Conservation (phyloP, 2,329 filamentous ascomycete genomes). For the Arthroderma sp. region DNA sequence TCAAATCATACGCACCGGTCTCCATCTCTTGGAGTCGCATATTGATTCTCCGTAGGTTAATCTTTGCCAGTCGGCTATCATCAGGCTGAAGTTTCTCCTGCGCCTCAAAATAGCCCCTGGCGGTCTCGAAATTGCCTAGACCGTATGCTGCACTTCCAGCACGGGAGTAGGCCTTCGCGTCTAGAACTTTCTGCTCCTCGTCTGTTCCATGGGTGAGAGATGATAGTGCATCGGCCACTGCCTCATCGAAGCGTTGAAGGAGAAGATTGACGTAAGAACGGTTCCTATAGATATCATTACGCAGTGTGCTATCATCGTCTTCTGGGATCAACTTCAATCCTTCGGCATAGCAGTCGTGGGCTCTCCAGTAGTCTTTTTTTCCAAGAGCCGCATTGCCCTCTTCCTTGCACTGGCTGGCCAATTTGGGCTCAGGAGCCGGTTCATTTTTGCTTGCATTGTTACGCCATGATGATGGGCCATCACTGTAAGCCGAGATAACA, state of each 20-base stretch:
- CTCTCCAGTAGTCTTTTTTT: neutral
- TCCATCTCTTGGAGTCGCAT: slow-evolving; percentile 16
- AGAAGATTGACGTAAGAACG: slow-evolving; percentile 3
- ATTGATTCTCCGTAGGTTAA: slow-evolving; percentile 22
- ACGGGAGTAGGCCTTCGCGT: slow-evolving; percentile 1
- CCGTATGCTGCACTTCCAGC: neutral
- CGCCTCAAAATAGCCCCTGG: neutral
- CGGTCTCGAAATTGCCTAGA: neutral
- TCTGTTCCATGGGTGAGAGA: neutral
- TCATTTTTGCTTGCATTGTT: neutral
- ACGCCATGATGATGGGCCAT: neutral
- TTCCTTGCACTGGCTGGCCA: neutral
- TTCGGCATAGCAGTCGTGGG: neutral
- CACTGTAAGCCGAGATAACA: slow-evolving; percentile 17
- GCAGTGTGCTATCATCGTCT: neutral
- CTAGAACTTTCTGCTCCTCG: neutral
- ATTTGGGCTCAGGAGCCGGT: neutral
- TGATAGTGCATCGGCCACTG: neutral
- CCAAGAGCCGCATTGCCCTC: neutral
- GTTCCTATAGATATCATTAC: neutral
- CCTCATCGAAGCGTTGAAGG: neutral
- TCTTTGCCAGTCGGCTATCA: neutral
- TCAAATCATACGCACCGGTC: slow-evolving; percentile 14
- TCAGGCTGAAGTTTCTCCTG: neutral
- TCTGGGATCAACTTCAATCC: neutral